Percentiles rank a stretch among this genome's conserved stretches.
Conservation (phyloP, 495 filamentous ascomycete genomes). For the Talaromyces proteolyticus region DNA sequence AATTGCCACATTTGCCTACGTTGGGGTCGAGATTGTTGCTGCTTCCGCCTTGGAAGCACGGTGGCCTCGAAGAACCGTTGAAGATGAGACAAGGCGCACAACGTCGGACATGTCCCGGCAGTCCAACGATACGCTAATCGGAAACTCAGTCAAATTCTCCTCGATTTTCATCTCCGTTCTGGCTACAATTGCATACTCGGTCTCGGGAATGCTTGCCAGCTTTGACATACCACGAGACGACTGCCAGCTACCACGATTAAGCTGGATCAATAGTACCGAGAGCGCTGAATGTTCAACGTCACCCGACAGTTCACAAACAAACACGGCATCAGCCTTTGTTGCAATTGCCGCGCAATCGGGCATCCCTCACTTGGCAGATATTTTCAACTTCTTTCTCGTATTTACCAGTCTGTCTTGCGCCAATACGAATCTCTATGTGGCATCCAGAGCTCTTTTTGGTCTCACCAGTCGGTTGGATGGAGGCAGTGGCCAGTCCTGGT, state of each 20-base stretch:
- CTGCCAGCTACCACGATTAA: conserved; percentile 21
- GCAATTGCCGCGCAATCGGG: conserved; percentile 20
- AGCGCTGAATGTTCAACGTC: neutral
- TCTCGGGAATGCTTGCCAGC: conserved; percentile 21
- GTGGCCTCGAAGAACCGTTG: conserved; percentile 9
- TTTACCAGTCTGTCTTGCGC: conserved; percentile 34
- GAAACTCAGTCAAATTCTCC: conserved; percentile 21
- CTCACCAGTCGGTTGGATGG: conserved; percentile 27
- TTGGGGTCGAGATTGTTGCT: conserved; percentile 38
- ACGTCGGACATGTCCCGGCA: neutral
- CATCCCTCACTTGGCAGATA: conserved; percentile 19
- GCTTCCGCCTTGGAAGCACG: conserved; percentile 43
- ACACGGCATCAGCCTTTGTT: conserved; percentile 29
- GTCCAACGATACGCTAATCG: conserved; percentile 8
- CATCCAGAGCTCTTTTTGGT: conserved; percentile 39
- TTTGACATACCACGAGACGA: conserved; percentile 34
- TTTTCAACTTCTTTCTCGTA: conserved; percentile 35
- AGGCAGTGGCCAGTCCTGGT: conserved; percentile 6
- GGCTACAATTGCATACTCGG: conserved; percentile 18
- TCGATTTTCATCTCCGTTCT: conserved; percentile 23
- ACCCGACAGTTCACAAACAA: neutral
- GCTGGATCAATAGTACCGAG: conserved; percentile 11
- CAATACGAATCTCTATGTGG: conserved; percentile 39
- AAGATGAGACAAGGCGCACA: neutral
- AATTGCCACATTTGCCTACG: conserved; percentile 34